Evolutionary conservation across 805 yeast species (phyloP).

Genomic region (Komagataella ulmi): DNA sequence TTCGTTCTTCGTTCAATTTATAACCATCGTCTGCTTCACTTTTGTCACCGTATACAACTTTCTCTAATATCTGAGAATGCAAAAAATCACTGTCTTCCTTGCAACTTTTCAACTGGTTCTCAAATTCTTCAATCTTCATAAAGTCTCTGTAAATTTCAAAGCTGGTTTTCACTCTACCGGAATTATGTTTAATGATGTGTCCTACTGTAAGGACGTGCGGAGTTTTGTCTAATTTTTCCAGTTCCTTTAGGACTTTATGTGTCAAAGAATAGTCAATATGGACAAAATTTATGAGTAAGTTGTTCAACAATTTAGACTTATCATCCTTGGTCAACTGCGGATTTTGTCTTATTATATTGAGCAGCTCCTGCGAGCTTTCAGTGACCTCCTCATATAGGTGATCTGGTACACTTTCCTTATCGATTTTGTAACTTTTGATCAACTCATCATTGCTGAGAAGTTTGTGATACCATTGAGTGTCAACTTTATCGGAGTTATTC

Average conservation of each 20-base stretch:
- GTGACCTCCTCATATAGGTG: not conserved
- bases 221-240: constrained; percentile 14
- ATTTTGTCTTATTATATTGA: not conserved
- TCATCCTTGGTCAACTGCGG: not conserved
- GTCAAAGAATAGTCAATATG: not conserved
- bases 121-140: not conserved
- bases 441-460: not conserved
- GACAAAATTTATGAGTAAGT: not conserved
- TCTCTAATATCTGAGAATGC: constrained; percentile 1
- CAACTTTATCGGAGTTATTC: not conserved
- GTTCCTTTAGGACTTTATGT: not conserved
- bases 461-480: not conserved
- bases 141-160: constrained; percentile 15
- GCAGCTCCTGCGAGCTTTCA: not conserved
- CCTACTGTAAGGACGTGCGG: not conserved
- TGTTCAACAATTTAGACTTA: not conserved
- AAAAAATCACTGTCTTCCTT: not conserved
- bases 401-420: not conserved
- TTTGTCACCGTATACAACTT: constrained; percentile 1
- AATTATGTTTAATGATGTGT: constrained; percentile 18
- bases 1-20: not conserved
- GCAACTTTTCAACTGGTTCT: not conserved
- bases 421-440: not conserved
- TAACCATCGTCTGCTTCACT: constrained; percentile 1
- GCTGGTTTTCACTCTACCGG: constrained; percentile 20